Evolutionary conservation across 495 filamentous ascomycete genomes (phyloP), one percentile per base, ranked within the genome.

Genomic region (Friedmanniomyces simplex): DNA sequence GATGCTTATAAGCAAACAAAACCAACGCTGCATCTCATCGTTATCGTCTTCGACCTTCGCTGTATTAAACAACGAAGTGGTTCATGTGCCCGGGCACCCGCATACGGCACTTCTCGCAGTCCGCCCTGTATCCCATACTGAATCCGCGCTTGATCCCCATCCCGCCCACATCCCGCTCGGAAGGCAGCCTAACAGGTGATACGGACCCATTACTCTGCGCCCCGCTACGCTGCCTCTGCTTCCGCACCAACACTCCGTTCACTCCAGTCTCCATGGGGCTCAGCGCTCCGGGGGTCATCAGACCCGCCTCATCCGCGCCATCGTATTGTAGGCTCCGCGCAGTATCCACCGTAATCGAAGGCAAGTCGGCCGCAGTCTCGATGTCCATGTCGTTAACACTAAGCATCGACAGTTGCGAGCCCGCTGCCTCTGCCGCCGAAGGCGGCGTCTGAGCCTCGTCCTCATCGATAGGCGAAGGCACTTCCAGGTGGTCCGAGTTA

Each of bases 31-130:
- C 52, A 32, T 54, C 6, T 8, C 6, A 45, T 54, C 52, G 21
- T 54, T 12, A 25, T 25, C 22, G 25, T 34, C 12, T 48, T 20
- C 18, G 2, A 1, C n/a, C 39, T 25, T 26, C 12, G 24, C 6
- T 34, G 12, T 20, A 20, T 36, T 18, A 57, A 10, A 28, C 52
- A 18, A 60, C 49, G 42, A 91, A 89, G 70, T 95, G 89, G 63
- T 84, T 90, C 63, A 90, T 91, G 69, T 95, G 89, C 0, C 89
- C 89, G 0, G 88, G 89, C 28, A 91, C 84, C 68, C 82, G 85
- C 62, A 75, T 75, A 50, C 77, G 78, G 68, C 89, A 95, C 71
- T 91, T 91, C 53, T 90, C 87, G 70, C 89, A 95, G 68, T 91
- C 87, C 13, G 84, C 81, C 41, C 88, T 76, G 71, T 85, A 93